phyloP scores from a whole-genome alignment of 2,329 filamentous ascomycete genomes.

The Aureobasidium pullulans region DNA sequence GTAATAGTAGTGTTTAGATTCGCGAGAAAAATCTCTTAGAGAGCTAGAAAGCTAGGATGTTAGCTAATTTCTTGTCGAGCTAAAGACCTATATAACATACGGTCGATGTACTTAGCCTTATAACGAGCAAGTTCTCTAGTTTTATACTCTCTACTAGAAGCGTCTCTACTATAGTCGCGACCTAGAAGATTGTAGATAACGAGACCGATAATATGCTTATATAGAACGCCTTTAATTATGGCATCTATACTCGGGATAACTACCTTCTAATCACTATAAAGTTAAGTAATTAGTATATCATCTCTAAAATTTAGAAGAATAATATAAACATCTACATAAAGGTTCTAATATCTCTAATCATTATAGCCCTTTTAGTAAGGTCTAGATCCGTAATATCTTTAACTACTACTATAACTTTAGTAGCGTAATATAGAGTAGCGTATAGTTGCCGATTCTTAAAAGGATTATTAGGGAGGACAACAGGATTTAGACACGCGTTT shows the following conservation, averaged over 20 bases:
- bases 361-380: slow-evolving; percentile 2
- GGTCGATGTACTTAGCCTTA: slow-evolving; percentile 3
- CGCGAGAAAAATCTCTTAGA: not conserved
- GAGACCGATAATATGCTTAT: not conserved
- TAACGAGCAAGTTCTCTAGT: slow-evolving; percentile 1
- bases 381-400: slow-evolving; percentile 1
- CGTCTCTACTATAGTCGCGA: slow-evolving; percentile 5
- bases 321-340: not conserved
- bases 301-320: not conserved
- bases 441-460: slow-evolving; percentile 2
- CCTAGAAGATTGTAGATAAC: slow-evolving; percentile 5
- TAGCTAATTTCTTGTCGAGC: not conserved
- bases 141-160: slow-evolving; percentile 2
- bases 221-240: slow-evolving; percentile 1
- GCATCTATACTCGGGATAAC: slow-evolving; percentile 5
- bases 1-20: slow-evolving; percentile 4
- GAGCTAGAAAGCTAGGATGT: not conserved
- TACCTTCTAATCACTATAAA: not conserved
- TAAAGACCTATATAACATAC: not conserved
- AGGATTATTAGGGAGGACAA: slow-evolving; percentile 2
- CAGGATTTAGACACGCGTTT: slow-evolving; percentile 6
- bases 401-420: not conserved
- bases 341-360: slow-evolving; percentile 4
- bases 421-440: slow-evolving; percentile 6
- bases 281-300: not conserved